phyloP scores from a whole-genome alignment of 352 stramenopile species.

The Pythium coloratum region DNA sequence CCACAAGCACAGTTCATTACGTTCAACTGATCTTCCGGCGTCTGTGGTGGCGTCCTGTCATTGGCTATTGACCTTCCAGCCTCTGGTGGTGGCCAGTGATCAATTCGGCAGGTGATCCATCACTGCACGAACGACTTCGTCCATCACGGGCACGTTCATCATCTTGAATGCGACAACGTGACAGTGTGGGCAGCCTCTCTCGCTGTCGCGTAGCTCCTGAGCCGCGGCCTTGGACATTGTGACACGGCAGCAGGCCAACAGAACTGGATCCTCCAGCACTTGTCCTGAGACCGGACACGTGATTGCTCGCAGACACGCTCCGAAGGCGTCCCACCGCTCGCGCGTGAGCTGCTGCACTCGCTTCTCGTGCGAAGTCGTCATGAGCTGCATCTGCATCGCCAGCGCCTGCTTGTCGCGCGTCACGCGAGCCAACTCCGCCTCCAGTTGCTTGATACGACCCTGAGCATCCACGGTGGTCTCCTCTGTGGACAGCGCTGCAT shows the following conservation, averaged over 20 bases:
- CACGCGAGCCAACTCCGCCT: neutral
- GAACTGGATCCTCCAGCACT: conserved; percentile 8
- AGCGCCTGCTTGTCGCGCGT: conserved; percentile 9
- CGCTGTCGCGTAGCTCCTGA: neutral
- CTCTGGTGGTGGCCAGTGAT: too few relatives aligned
- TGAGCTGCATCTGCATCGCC: conserved; percentile 10
- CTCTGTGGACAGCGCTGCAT: neutral
- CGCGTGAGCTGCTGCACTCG: neutral
- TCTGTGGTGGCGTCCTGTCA: neutral
- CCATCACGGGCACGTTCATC: conserved; percentile 1
- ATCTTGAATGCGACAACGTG: conserved; percentile 8
- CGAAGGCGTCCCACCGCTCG: conserved; percentile 14
- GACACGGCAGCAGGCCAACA: conserved; percentile 10
- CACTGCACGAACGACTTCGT: neutral
- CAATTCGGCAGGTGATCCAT: conserved; percentile 4
- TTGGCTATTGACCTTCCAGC: neutral
- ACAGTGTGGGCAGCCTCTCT: neutral
- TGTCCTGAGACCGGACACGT: neutral
- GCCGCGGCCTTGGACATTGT: conserved; percentile 4
- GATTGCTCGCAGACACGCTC: conserved; percentile 7
- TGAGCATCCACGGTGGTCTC: neutral
- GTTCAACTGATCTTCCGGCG: neutral
- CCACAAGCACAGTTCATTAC: too few relatives aligned
- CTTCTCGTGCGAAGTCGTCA: neutral
- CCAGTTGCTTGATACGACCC: neutral